These are phyloP conservation scores for Phytopythium litorale DNA, from an alignment of 352 stramenopile species.

Conservation along the genomic window DNA sequence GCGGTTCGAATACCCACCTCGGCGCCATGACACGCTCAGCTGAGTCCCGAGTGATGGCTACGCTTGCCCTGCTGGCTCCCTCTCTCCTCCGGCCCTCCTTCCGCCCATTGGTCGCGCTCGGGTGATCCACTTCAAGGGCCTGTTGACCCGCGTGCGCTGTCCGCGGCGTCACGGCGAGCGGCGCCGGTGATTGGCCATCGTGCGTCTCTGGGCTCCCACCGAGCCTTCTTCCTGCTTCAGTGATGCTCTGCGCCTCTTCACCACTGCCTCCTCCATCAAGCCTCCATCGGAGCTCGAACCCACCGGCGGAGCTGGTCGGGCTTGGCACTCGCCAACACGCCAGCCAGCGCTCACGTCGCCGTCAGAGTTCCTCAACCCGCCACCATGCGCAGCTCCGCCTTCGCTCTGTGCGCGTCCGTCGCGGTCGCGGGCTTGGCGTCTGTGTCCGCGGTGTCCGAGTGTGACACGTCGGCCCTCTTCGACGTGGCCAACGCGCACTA, in stretches of 20 bases:
- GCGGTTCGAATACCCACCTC: not conserved
- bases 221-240: too few relatives aligned
- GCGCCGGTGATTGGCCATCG: not conserved
- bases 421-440: not conserved
- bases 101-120: too few relatives aligned
- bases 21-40: not conserved
- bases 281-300: too few relatives aligned
- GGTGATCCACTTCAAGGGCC: too few relatives aligned
- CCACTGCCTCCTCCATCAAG: too few relatives aligned
- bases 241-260: too few relatives aligned
- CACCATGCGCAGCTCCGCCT: not conserved
- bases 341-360: not conserved
- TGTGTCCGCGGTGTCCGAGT: conserved; percentile 7
- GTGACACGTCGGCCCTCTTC: conserved; percentile 20
- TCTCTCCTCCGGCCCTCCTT: too few relatives aligned
- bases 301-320: too few relatives aligned
- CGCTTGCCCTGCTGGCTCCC: not conserved
- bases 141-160: not conserved
- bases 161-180: not conserved
- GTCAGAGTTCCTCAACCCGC: not conserved
- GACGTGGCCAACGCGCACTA: conserved; percentile 22
- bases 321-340: not conserved
- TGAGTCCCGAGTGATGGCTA: not conserved
- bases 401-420: not conserved
- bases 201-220: too few relatives aligned